Base-by-base conservation (phyloP, 805 yeast species). In the Spathaspora boniae region DNA sequence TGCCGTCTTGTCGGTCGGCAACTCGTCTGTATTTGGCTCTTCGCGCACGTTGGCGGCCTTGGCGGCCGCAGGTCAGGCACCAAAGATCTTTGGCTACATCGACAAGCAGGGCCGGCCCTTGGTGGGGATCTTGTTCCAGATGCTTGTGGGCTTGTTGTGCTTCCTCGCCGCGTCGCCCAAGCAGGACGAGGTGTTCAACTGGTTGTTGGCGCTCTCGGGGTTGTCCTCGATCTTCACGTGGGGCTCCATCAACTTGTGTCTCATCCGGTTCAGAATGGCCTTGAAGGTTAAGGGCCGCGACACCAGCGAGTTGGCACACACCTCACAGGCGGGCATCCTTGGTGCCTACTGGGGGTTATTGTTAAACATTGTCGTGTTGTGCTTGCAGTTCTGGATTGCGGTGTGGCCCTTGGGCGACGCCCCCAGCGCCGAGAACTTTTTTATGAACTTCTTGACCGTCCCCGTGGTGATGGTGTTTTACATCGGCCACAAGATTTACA, bases 1-100 rank as follows among this genome's bases (percentile, higher is more conserved):
- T 38, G 74, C 88, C 9, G 81, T 80, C 18, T 54, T 81, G 32
- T 80, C 87, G n/a, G 88, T 82, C 33, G 86, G 84, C 41, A 82
- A 82, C 51, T 74, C 86, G 6, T 71, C 83, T 9, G 80, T 82
- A 8, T 82, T 72, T 45, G 84, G 80, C 5, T 70, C 80, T 42
- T 80, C 87, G 5, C 77, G 89, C 65, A 74, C 83, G 16, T 55
- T 82, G 44, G 72, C 76, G 16, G 74, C 85, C 7, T 61, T 82
- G 44, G 78, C 82, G 12, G 80, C 72, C 22, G 76, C 76, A 49
- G 82, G 83, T 9, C 71, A 70, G 49, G 75, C 81, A 32, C 86
- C 87, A 38, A 60, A 64, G 44, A 54, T 72, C 33, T 67, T 78
- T 31, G 75, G 73, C 3, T 80, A 78, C 62, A 71, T 80, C 44